phyloP scores from a whole-genome alignment of 2,329 filamentous ascomycete species.

The Aspergillus niger region DNA sequence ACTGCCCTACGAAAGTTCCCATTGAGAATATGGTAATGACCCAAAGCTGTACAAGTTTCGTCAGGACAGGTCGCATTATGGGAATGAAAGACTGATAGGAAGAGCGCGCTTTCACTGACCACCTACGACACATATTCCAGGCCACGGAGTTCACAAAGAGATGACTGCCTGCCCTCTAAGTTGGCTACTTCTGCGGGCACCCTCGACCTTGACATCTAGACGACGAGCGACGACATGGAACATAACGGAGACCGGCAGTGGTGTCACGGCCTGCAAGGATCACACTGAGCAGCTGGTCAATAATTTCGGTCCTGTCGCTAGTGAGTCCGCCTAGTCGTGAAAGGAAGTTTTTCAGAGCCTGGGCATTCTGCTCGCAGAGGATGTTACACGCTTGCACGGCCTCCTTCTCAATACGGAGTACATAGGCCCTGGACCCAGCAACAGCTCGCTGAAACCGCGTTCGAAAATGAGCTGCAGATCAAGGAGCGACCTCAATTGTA shows the following conservation, averaged over 20 bases:
- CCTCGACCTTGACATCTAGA: not conserved
- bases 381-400: not conserved
- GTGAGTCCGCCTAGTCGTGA: not conserved
- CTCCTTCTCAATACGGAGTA: not conserved
- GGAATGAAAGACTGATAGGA: not conserved
- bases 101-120: constrained; percentile 47
- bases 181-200: constrained; percentile 21
- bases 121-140: constrained; percentile 52
- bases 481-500: not conserved
- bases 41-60: constrained; percentile 21
- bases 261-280: constrained; percentile 35
- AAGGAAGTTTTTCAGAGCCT: not conserved
- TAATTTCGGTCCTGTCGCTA: constrained; percentile 23
- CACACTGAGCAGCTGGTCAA: constrained; percentile 34
- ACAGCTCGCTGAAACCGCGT: not conserved
- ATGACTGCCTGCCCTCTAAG: constrained; percentile 16
- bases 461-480: not conserved
- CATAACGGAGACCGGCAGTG: constrained; percentile 33
- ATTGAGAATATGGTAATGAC: constrained; percentile 43
- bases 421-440: not conserved
- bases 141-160: not conserved
- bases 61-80: not conserved
- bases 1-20: constrained; percentile 38
- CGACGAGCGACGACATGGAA: constrained; percentile 25
- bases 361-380: not conserved